Evolutionary conservation across 768 basidiomycete species (phyloP).

Genomic region (Rhizopogon sp.): DNA sequence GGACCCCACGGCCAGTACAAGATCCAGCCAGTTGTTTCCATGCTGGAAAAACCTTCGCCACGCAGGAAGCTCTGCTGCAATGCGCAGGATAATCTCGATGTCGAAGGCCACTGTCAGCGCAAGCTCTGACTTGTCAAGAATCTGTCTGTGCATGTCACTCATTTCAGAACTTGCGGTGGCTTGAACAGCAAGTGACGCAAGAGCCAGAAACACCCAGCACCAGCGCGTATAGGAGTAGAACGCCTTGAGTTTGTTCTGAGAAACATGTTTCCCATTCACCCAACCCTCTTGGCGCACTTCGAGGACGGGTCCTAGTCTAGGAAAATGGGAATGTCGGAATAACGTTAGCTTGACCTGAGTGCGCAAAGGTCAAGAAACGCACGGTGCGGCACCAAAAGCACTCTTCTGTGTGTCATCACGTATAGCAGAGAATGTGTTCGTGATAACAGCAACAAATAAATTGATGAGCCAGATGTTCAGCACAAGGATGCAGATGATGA

Average conservation of each 20-base stretch:
- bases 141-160: constrained; percentile 35
- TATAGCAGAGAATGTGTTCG: constrained; percentile 87
- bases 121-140: constrained; percentile 65
- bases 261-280: constrained; percentile 42
- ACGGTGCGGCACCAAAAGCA: constrained; percentile 76
- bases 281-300: constrained; percentile 66
- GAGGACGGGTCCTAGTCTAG: constrained; percentile 33
- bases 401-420: constrained; percentile 81
- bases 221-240: constrained; percentile 57
- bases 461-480: constrained; percentile 95
- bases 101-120: constrained; percentile 82
- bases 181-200: constrained; percentile 67
- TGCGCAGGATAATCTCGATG: constrained; percentile 76
- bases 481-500: constrained; percentile 76
- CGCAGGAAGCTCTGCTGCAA: constrained; percentile 68
- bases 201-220: constrained; percentile 74
- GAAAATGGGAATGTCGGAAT: constrained; percentile 3
- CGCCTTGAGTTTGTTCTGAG: constrained; percentile 45
- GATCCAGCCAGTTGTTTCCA: constrained; percentile 67
- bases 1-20: constrained; percentile 66
- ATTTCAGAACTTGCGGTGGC: constrained; percentile 59
- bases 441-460: constrained; percentile 92
- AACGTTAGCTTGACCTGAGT: neutral
- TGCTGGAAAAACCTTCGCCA: constrained; percentile 74
- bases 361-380: constrained; percentile 1